Conservation (phyloP, 768 basidiomycete genomes). For the Macrolepiota fuliginosa region DNA sequence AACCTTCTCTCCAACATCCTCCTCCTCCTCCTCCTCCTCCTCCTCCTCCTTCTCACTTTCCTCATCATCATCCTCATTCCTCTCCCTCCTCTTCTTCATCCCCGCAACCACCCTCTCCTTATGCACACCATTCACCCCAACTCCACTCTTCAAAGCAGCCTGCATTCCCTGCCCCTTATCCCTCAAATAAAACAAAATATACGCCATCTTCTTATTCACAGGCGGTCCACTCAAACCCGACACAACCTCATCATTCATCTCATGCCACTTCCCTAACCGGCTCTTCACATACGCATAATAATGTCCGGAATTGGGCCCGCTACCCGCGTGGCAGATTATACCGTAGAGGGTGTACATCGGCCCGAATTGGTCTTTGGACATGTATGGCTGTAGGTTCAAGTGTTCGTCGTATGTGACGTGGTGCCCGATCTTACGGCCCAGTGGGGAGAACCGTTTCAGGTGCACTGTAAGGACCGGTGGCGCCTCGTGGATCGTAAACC, state of each 20-base stretch:
- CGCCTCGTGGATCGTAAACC: conserved; percentile 84
- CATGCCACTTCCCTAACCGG: conserved; percentile 71
- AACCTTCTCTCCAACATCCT: conserved; percentile 51
- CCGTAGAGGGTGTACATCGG: conserved; percentile 87
- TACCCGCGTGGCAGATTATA: conserved; percentile 90
- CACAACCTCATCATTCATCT: conserved; percentile 92
- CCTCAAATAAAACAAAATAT: conserved; percentile 89
- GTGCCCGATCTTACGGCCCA: conserved; percentile 84
- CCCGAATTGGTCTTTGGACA: conserved; percentile 79
- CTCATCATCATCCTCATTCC: conserved; percentile 29
- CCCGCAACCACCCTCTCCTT: neutral
- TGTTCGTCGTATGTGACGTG: conserved; percentile 75
- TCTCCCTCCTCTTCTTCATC: conserved; percentile 10
- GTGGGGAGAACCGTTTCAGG: conserved; percentile 90
- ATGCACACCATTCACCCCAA: conserved; percentile 18
- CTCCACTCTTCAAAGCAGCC: conserved; percentile 46
- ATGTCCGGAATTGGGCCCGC: conserved; percentile 93
- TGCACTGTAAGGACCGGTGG: conserved; percentile 90
- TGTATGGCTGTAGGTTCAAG: conserved; percentile 69
- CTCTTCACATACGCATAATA: conserved; percentile 86
- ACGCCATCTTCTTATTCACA: conserved; percentile 51
- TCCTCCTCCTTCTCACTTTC: conserved; percentile 35
- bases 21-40: conserved; percentile 42
- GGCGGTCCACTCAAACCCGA: conserved; percentile 41
- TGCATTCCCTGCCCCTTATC: conserved; percentile 75